Evolutionary conservation across 345 rosid genomes (phyloP).

Genomic region (Laguncularia racemosa): DNA sequence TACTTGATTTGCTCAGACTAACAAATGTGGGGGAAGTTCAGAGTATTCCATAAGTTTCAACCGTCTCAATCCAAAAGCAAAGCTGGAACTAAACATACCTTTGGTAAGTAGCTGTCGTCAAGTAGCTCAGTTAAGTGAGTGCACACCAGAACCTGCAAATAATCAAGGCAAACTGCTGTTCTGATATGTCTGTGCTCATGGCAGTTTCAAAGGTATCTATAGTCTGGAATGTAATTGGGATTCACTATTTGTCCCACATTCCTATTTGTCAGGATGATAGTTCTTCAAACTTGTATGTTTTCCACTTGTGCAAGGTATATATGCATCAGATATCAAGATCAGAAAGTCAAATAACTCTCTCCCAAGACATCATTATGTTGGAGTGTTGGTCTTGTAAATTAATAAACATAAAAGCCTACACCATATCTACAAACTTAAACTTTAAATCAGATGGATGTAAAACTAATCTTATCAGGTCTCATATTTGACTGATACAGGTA

Average conservation of each 20-base stretch:
- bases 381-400: too few species aligned
- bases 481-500: not conserved
- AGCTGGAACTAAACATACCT: conserved; percentile 33
- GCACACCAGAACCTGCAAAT: conserved; percentile 68
- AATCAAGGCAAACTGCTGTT: not conserved
- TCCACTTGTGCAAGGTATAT: too few species aligned
- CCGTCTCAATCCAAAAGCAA: conserved; percentile 8
- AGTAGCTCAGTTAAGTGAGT: conserved; percentile 88
- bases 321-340: too few species aligned
- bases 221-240: not conserved
- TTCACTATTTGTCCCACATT: not conserved
- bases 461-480: too few species aligned
- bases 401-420: too few species aligned
- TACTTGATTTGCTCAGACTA: conserved; percentile 77
- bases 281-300: not conserved
- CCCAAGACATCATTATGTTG: too few species aligned
- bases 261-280: not conserved
- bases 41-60: not conserved
- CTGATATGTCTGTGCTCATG: too few species aligned
- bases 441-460: too few species aligned
- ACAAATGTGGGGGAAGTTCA: conserved; percentile 8
- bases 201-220: not conserved
- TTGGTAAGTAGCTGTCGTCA: conserved; percentile 55
- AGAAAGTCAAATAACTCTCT: too few species aligned
- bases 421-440: too few species aligned